Percentiles rank a stretch among this genome's conserved stretches.
These are phyloP conservation scores for Penicillium fuscoglaucum DNA, from an alignment of 2,329 filamentous ascomycete species.

Conservation along the genomic window DNA sequence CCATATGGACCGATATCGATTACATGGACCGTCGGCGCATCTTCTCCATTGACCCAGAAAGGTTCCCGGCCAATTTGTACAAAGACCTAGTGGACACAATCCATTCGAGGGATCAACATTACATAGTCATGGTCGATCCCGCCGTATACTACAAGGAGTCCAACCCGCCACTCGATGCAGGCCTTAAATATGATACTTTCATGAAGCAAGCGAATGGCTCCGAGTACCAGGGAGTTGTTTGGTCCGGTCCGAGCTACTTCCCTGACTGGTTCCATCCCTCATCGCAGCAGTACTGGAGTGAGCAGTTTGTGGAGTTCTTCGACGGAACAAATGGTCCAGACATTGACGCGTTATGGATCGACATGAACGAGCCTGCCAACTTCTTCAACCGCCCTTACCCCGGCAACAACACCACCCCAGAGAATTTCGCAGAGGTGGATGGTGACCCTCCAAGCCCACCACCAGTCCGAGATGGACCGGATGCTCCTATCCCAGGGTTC, in stretches of 20 bases:
- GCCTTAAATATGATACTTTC: slow-evolving; percentile 12
- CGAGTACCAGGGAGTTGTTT: slow-evolving; percentile 62
- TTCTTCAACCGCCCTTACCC: slow-evolving; percentile 53
- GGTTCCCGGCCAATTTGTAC: slow-evolving; percentile 35
- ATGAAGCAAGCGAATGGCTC: slow-evolving; percentile 7
- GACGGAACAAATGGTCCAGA: slow-evolving; percentile 63
- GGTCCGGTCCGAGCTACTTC: slow-evolving; percentile 71
- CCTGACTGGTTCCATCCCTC: slow-evolving; percentile 73
- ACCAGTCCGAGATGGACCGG: slow-evolving; percentile 39
- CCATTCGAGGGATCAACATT: slow-evolving; percentile 65
- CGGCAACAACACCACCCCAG: slow-evolving; percentile 49
- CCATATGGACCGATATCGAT: slow-evolving; percentile 47
- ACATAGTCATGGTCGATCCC: slow-evolving; percentile 73
- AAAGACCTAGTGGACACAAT: slow-evolving; percentile 65
- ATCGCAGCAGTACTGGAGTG: slow-evolving; percentile 66
- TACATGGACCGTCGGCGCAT: slow-evolving; percentile 41
- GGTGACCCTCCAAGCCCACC: slow-evolving; percentile 55
- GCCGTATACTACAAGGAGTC: slow-evolving; percentile 35
- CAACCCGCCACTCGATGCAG: slow-evolving; percentile 10
- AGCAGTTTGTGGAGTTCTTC: slow-evolving; percentile 67
- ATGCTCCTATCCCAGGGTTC: slow-evolving; percentile 68
- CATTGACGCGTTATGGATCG: slow-evolving; percentile 75
- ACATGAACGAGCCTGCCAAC: slow-evolving; percentile 61
- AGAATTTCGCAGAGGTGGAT: slow-evolving; percentile 50
- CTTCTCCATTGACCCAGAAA: slow-evolving; percentile 41